Evolutionary conservation across 345 rosid species (phyloP), one percentile per base, ranked within the genome.

Genomic region (Hibiscus trionum): DNA sequence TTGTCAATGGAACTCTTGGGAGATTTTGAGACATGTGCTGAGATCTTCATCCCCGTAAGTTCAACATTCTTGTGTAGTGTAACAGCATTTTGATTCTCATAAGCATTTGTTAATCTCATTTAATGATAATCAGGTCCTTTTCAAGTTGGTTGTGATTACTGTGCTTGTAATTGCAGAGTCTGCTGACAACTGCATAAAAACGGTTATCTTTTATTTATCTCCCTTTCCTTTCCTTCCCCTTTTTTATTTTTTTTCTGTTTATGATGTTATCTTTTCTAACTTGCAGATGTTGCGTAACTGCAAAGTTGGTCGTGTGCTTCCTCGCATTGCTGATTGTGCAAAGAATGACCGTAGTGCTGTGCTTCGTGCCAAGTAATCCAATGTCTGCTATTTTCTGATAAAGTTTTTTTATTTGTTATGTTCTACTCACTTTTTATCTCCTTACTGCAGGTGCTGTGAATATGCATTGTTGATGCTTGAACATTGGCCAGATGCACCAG

Each of bases 151-250:
- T 79, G 99, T 95, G 88, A 95, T 95, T 69, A 95, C 98, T 80
- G 99, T 92, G 72, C 98, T 95, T 83, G 99, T 95, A 77, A 95
- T 95, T 87, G 96, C 96, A 79, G 99, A 95, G 81, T 95, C 99
- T 72, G 94, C 99, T 1, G 99, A 95, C 81, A 95, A 82, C 86
- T 95, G 99, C 88, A 90, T 95, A 81, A 95, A 95, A 81, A 95
- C 96, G 83, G 97, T 92, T 86, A 75, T 27, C 46, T 46, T 21
- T 75, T 50, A 17, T 26, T 58, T 71, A 42, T 42, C 24, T 63
- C 69, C 61, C 16, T 49, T 73, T 31, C 65, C 60, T 10, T 57
- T 21, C 6, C 0, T 35, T 52, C 66, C 6, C 29, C 2, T 0
- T 11, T 55, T 63, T 66, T 56, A 16, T 61, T 75, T 70, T 71